Base-by-base conservation (phyloP, 2,329 filamentous ascomycete species). In the Nakataea oryzae region DNA sequence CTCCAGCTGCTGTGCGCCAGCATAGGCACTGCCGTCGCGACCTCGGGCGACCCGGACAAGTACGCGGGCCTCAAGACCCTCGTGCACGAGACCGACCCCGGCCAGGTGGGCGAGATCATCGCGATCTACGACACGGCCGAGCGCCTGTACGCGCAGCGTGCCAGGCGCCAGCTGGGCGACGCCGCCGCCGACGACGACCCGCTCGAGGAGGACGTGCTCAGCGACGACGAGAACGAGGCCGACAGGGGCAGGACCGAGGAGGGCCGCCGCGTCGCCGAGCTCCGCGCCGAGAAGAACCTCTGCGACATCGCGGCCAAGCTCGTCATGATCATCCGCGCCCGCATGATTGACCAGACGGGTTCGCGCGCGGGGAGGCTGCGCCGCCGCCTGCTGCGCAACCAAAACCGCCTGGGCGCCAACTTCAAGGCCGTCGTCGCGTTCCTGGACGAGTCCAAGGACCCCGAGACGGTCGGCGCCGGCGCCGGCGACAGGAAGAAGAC, bases 231-330 rank as follows among this genome's bases (percentile, higher is more conserved):
- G 24, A 82, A 86, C 27, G 80, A 85, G 56, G 77, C 81, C 32
- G 79, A 83, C 63, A 77, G 83, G 64, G 78, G 77, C 26, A 70
- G 83, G 55, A 78, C 84, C 32, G 79, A 81, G 61, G 79, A 82
- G 69, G 79, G 89, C 69, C 81, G 84, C 63, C 78, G 85, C 66
- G 81, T 86, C 58, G 81, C 83, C 54, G 84, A 86, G 62, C 81
- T 97, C 41, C 81, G 93, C 63, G 86, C 91, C 0, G 95, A 97
- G 74, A 89, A 93, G 71, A 85, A 87, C 26, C 82, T 97, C 0
- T 97, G 93, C 74, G 89, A 93, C 68, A 79, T 97, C 29, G 87
- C 93, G 0, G 88, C 86, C 65, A 96, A 95, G 71, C 84, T 96
- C 56, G 89, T 97, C 50, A 83, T 96, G 55, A 89, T 88, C 14